phyloP scores from a whole-genome alignment of 2,329 filamentous ascomycete species.

The Colletotrichum costaricense region DNA sequence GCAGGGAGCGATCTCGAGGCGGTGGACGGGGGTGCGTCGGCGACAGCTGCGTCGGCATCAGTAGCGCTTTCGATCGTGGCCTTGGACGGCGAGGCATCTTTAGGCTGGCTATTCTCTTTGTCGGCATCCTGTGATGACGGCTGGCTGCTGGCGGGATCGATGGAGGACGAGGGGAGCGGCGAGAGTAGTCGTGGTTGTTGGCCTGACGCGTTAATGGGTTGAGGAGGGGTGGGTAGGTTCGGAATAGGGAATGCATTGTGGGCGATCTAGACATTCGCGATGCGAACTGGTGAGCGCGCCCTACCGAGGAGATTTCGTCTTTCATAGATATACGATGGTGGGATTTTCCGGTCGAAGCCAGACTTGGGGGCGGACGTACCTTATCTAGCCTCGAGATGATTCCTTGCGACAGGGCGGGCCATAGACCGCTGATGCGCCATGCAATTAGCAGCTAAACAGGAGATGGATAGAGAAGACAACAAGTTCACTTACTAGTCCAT shows the following conservation, averaged over 20 bases:
- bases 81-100: constrained; percentile 44
- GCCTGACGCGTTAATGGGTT: constrained; percentile 51
- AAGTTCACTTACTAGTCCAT: constrained; percentile 65
- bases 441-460: constrained; percentile 38
- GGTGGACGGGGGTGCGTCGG: constrained; percentile 39
- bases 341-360: not conserved
- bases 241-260: constrained; percentile 81
- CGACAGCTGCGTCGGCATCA: constrained; percentile 46
- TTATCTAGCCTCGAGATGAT: constrained; percentile 77
- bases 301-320: constrained; percentile 33
- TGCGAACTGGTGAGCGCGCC: constrained; percentile 25
- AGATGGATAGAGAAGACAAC: constrained; percentile 11
- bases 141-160: constrained; percentile 44
- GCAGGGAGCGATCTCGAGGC: constrained; percentile 67
- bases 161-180: constrained; percentile 58
- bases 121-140: constrained; percentile 67
- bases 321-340: constrained; percentile 52
- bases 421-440: constrained; percentile 67
- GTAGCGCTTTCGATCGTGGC: constrained; percentile 45
- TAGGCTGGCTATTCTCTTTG: constrained; percentile 73
- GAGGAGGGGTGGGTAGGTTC: constrained; percentile 59
- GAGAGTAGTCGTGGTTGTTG: constrained; percentile 55
- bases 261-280: constrained; percentile 69
- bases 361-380: constrained; percentile 47
- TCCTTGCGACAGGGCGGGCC: constrained; percentile 74